Conservation (phyloP, 163 green algal genomes). For the Volvox carteri region DNA sequence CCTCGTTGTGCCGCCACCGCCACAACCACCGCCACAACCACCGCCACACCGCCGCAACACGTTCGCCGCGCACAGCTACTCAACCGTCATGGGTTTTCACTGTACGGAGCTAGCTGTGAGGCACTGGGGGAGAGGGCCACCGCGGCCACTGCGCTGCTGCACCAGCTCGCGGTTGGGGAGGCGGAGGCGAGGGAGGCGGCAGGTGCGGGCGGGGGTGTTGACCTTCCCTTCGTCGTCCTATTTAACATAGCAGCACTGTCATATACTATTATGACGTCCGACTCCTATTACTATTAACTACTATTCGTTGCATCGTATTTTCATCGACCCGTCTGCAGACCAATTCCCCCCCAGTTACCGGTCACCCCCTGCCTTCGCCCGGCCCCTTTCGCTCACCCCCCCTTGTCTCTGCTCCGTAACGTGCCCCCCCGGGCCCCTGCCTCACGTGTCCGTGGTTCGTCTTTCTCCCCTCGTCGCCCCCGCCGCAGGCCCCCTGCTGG, state of each 20-base stretch:
- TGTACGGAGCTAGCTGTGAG: conserved; percentile 34
- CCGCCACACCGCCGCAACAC: too few relatives aligned
- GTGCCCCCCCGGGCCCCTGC: neutral
- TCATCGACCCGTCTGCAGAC: too few relatives aligned
- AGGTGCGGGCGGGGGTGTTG: neutral
- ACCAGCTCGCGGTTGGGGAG: conserved; percentile 20
- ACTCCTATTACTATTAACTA: too few relatives aligned
- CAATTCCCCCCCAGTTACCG: neutral
- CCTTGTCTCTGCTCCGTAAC: neutral
- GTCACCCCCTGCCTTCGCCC: neutral
- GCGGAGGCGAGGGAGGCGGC: conserved; percentile 20
- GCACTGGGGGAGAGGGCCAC: conserved; percentile 24
- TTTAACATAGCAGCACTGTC: too few relatives aligned
- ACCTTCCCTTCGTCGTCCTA: too few relatives aligned
- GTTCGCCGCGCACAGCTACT: conserved; percentile 25
- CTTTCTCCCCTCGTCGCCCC: neutral
- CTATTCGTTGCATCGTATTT: too few relatives aligned
- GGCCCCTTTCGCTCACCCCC: neutral
- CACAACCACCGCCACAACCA: too few relatives aligned
- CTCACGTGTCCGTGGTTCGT: neutral
- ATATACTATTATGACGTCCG: too few relatives aligned
- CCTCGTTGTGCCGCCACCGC: too few relatives aligned
- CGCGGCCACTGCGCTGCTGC: conserved; percentile 26
- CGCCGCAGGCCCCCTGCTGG: conserved; percentile 33
- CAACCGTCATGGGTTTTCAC: conserved; percentile 35